Evolutionary conservation across 2,329 filamentous ascomycete species (phyloP).

Genomic region (Nigrospora osmanthi): DNA sequence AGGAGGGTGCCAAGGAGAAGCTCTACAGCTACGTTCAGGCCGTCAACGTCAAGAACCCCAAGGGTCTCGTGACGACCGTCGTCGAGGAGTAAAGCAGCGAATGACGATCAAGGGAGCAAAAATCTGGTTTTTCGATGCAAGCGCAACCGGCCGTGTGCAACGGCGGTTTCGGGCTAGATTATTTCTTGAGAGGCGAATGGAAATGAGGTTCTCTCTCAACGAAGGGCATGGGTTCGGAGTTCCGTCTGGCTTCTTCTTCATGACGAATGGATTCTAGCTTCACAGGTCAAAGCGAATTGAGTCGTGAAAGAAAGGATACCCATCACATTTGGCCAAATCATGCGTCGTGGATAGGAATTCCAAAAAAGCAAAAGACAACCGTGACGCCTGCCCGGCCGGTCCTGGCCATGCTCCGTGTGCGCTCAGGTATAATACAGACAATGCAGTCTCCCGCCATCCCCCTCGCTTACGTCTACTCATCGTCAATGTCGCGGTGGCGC

Average conservation of each 20-base stretch:
- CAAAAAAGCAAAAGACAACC: no score
- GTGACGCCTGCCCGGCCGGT: no score
- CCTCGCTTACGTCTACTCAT: constrained; percentile 36
- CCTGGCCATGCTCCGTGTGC: no score
- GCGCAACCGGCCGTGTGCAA: neutral
- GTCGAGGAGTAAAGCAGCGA: constrained; percentile 52
- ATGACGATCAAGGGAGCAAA: neutral
- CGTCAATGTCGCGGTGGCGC: constrained; percentile 57
- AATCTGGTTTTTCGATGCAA: neutral
- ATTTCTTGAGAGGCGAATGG: neutral
- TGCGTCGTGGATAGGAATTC: no score
- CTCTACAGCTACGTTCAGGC: constrained; percentile 99
- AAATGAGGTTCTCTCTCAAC: constrained; percentile 3
- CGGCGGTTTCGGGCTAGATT: constrained; percentile 1
- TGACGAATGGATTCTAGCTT: constrained; percentile 7
- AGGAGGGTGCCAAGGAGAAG: constrained; percentile 99
- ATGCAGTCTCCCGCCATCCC: no score
- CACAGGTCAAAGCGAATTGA: constrained; percentile 3
- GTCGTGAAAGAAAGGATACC: neutral
- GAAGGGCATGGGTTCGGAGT: constrained; percentile 9
- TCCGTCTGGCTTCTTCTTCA: constrained; percentile 7
- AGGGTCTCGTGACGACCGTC: constrained; percentile 89
- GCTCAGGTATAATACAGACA: no score
- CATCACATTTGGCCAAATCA: no score
- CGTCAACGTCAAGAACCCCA: constrained; percentile 98